Conservation (phyloP, 805 yeast species). For the Candida tammaniensis region DNA sequence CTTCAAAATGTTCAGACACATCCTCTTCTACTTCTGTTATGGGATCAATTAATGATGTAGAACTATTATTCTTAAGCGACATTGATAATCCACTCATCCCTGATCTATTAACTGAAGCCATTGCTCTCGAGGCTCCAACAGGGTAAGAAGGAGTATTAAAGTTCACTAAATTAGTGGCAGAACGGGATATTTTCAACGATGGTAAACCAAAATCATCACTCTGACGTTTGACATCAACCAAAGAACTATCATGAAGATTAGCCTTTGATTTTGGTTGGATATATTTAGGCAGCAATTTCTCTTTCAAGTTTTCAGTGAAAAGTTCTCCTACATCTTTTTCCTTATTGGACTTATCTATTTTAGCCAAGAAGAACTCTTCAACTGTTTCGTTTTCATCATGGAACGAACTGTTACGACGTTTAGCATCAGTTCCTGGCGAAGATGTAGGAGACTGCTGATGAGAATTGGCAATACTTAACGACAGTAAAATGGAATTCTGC, state of each 20-base stretch:
- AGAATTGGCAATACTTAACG: slow-evolving; percentile 35
- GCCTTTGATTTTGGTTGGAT: slow-evolving; percentile 47
- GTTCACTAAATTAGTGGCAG: slow-evolving; percentile 22
- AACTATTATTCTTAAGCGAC: slow-evolving; percentile 24
- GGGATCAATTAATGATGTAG: slow-evolving; percentile 27
- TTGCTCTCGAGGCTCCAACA: slow-evolving; percentile 4
- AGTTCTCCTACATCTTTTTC: slow-evolving; percentile 1
- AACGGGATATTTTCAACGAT: slow-evolving; percentile 32
- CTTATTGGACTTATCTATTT: neutral
- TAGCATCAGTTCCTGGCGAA: slow-evolving; percentile 4
- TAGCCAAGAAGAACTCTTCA: slow-evolving; percentile 14
- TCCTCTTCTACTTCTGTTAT: slow-evolving; percentile 21
- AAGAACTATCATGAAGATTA: slow-evolving; percentile 26
- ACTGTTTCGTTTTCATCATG: slow-evolving; percentile 8
- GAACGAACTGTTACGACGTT: neutral
- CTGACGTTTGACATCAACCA: slow-evolving; percentile 32
- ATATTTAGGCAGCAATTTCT: slow-evolving; percentile 28
- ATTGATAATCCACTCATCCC: slow-evolving; percentile 11
- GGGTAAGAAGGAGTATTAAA: slow-evolving; percentile 7
- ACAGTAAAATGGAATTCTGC: slow-evolving; percentile 29
- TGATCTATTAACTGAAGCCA: slow-evolving; percentile 6
- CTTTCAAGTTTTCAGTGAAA: slow-evolving; percentile 23
- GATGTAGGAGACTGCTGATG: slow-evolving; percentile 12
- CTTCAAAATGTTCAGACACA: neutral
- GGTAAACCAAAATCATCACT: slow-evolving; percentile 33